Base-by-base conservation (phyloP, 2,329 filamentous ascomycete species). In the Penicillium sp. region DNA sequence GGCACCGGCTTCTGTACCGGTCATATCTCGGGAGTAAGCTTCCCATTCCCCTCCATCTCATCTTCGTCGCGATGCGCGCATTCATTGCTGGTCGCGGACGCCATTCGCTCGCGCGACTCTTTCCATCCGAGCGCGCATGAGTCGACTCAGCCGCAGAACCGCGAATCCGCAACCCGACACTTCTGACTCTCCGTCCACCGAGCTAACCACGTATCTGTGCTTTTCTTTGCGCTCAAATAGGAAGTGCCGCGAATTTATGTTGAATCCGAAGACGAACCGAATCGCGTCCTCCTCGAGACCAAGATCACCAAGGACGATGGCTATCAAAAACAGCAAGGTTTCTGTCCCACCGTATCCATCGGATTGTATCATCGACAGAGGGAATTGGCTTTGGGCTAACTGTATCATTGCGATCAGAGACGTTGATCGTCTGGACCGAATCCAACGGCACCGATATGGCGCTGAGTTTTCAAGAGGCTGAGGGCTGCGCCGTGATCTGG, bases 291-390 rank as follows among this genome's bases (percentile, higher is more conserved):
- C 39, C 82, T 99, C 59, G 91, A 97, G 77, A 96, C 94, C 39
- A 89, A 86, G 72, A 96, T 99, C 65, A 87, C 87, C 62, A 96
- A 92, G 75, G 93, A 97, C 72, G 94, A 98, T 85, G 90, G 91
- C 60, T 98, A 98, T 74, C 93, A 98, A 79, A 96, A 97, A 78
- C 95, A 99, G 77, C 94, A 98, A 89, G 92, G 92, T 89, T 85
- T 63, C 59, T 56, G 60, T 60, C 55, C 63, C 59, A 49, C 70
- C 80, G 74, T 55, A 33, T 50, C 40, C 53, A 36, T 60, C 33
- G 54, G n/a, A 49, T 53, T 58, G 55, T 55, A 41, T 60, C 59
- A 64, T 60, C 61, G 46, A 50, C 58, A 33, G 41, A 22, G 37
- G 33, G 43, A 50, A 36, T 44, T 18, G 22, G n/a, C 6, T 22